Conservation (phyloP, 192 early-diverging fungal species). For the Coemansia sp. region DNA sequence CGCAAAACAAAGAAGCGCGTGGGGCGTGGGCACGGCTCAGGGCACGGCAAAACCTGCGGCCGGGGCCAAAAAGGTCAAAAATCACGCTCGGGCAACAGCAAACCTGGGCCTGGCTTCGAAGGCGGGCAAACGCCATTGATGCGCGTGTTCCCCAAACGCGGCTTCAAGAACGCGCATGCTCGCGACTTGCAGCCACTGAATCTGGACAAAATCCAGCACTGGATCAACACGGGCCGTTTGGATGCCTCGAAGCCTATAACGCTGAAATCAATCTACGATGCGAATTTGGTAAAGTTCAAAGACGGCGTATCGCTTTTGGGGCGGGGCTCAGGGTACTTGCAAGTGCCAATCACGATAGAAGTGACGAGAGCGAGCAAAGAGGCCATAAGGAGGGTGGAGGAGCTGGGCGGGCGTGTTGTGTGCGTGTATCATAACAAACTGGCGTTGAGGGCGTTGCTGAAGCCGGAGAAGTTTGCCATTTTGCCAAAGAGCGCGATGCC, state of each 20-base stretch:
- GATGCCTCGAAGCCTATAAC: slow-evolving; percentile 79
- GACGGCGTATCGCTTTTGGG: slow-evolving; percentile 85
- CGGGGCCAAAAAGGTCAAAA: slow-evolving; percentile 91
- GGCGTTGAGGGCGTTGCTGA: slow-evolving; percentile 69
- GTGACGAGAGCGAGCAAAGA: slow-evolving; percentile 75
- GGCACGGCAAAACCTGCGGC: slow-evolving; percentile 86
- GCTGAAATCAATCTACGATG: slow-evolving; percentile 56
- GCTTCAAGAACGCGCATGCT: slow-evolving; percentile 64
- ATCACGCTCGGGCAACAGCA: slow-evolving; percentile 69
- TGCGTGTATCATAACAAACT: slow-evolving; percentile 76
- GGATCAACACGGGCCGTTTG: slow-evolving; percentile 81
- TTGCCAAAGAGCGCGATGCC: slow-evolving; percentile 69
- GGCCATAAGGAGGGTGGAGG: slow-evolving; percentile 80
- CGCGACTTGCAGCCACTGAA: slow-evolving; percentile 69
- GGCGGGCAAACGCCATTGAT: slow-evolving; percentile 90
- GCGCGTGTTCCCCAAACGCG: slow-evolving; percentile 80
- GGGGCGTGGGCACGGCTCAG: slow-evolving; percentile 82
- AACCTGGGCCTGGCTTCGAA: slow-evolving; percentile 82
- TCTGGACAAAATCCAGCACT: slow-evolving; percentile 88
- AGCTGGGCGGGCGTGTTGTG: slow-evolving; percentile 75
- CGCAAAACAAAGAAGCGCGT: slow-evolving; percentile 58
- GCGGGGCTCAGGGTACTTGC: slow-evolving; percentile 76
- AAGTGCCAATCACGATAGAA: slow-evolving; percentile 75
- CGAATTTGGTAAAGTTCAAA: slow-evolving; percentile 54
- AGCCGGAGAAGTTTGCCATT: slow-evolving; percentile 73